These are phyloP conservation scores for Fusarium pseudoanthophilum DNA, from an alignment of 2,329 filamentous ascomycete species.

Conservation along the genomic window DNA sequence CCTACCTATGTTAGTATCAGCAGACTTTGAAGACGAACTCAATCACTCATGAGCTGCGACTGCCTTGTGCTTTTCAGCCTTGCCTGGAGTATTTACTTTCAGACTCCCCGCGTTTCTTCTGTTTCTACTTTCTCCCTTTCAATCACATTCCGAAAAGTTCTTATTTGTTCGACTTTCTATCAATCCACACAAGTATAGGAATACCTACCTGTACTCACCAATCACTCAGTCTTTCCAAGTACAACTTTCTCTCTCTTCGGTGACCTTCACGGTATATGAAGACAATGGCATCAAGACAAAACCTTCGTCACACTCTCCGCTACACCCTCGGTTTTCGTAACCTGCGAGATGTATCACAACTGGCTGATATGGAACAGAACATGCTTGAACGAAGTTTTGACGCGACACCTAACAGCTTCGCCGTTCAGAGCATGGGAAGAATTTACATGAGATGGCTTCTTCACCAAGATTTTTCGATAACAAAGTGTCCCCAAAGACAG, in stretches of 20 bases:
- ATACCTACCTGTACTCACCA: not conserved
- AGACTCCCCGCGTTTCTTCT: not conserved
- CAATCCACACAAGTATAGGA: not conserved
- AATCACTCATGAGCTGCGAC: not conserved
- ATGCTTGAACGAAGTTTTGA: slow-evolving; percentile 40
- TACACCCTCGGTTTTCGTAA: slow-evolving; percentile 39
- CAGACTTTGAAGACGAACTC: not conserved
- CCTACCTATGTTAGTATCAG: not conserved
- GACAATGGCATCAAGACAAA: slow-evolving; percentile 35
- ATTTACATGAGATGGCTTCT: slow-evolving; percentile 46
- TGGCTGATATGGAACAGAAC: slow-evolving; percentile 41
- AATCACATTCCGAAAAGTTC: not conserved
- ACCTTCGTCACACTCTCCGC: slow-evolving; percentile 36
- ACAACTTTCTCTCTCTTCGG: not conserved
- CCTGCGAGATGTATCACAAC: slow-evolving; percentile 32
- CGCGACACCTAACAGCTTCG: slow-evolving; percentile 12
- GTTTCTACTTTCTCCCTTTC: not conserved
- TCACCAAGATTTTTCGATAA: slow-evolving; percentile 11
- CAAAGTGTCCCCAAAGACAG: not conserved
- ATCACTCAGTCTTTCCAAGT: not conserved
- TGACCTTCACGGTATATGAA: not conserved
- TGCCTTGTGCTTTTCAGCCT: not conserved
- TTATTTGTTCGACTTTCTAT: not conserved
- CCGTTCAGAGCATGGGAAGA: slow-evolving; percentile 26
- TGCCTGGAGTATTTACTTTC: not conserved